Percentiles rank a stretch among this genome's conserved stretches.
Conservation (phyloP, 2,329 filamentous ascomycete species). For the Ophiostoma angusticollis region DNA sequence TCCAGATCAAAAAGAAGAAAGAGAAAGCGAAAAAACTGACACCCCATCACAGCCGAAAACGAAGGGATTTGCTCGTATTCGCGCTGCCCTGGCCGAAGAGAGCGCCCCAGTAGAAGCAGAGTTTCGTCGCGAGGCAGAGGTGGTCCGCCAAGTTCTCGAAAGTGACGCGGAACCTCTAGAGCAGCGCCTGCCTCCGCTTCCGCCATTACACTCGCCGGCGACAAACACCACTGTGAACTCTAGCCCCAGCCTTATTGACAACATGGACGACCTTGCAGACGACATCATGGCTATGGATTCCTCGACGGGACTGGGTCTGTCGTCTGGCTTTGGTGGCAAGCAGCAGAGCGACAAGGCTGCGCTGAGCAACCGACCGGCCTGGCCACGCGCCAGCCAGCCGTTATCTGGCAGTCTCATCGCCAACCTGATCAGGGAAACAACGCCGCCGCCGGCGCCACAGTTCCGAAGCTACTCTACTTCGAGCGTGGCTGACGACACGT, state of each 20-base stretch:
- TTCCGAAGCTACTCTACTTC: conserved; percentile 30
- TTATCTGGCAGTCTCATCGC: conserved; percentile 21
- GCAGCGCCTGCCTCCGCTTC: conserved; percentile 14
- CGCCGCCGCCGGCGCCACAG: conserved; percentile 18
- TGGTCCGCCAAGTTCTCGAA: conserved; percentile 88
- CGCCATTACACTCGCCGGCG: conserved; percentile 24
- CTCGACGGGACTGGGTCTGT: conserved; percentile 25
- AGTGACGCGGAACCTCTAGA: conserved; percentile 56
- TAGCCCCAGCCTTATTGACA: conserved; percentile 51
- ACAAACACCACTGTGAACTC: conserved; percentile 45
- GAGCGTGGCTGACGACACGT: conserved; percentile 32
- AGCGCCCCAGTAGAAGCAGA: conserved; percentile 78
- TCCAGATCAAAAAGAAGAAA: neutral
- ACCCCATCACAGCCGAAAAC: conserved; percentile 93
- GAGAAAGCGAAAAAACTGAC: conserved; percentile 22
- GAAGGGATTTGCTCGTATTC: conserved; percentile 86
- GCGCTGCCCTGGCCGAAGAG: conserved; percentile 81
- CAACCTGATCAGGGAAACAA: conserved; percentile 32
- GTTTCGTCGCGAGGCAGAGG: conserved; percentile 80
- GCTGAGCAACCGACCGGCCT: conserved; percentile 57
- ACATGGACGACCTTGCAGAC: conserved; percentile 53
- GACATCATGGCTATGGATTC: conserved; percentile 53
- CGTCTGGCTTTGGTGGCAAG: conserved; percentile 56
- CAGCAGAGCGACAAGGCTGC: conserved; percentile 60
- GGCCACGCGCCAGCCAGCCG: conserved; percentile 42